These are phyloP conservation scores for Scedosporium dehoogii DNA, from an alignment of 2,329 filamentous ascomycete genomes.

Conservation along the genomic window DNA sequence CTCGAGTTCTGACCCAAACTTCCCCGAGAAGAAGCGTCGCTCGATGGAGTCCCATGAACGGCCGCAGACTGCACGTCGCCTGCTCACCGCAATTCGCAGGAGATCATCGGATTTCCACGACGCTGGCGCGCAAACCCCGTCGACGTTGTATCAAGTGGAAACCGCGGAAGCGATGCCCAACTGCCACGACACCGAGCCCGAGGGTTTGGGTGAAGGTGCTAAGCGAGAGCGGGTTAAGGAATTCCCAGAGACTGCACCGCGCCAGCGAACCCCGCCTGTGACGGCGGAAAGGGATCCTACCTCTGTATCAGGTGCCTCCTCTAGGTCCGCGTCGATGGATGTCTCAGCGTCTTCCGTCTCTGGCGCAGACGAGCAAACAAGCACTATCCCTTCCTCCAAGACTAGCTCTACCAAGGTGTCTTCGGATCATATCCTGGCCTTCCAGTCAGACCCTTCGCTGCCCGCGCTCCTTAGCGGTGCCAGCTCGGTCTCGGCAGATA, in stretches of 20 bases:
- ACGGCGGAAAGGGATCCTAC: background rate
- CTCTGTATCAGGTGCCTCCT: constrained; percentile 21
- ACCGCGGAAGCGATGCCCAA: background rate
- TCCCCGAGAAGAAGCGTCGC: background rate
- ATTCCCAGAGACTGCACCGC: background rate
- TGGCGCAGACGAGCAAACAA: constrained; percentile 42
- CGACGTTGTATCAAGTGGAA: background rate
- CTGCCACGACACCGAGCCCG: background rate
- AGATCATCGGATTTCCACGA: background rate
- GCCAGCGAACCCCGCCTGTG: background rate
- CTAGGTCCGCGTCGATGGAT: constrained; percentile 42
- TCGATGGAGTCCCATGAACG: constrained; percentile 22
- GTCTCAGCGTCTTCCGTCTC: constrained; percentile 40
- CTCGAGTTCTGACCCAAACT: background rate
- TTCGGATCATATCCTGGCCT: constrained; percentile 38
- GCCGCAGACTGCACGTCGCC: constrained; percentile 36
- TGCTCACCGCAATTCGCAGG: constrained; percentile 18
- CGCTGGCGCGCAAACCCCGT: background rate
- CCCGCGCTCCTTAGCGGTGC: constrained; percentile 54
- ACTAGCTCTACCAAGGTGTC: constrained; percentile 11
- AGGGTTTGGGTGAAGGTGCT: background rate
- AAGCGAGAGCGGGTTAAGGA: background rate
- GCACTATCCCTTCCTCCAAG: constrained; percentile 29
- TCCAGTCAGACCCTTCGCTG: constrained; percentile 54
- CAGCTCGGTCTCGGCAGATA: constrained; percentile 53